Conservation (phyloP, 257 asterid genomes). For the Capsicum chinense region DNA sequence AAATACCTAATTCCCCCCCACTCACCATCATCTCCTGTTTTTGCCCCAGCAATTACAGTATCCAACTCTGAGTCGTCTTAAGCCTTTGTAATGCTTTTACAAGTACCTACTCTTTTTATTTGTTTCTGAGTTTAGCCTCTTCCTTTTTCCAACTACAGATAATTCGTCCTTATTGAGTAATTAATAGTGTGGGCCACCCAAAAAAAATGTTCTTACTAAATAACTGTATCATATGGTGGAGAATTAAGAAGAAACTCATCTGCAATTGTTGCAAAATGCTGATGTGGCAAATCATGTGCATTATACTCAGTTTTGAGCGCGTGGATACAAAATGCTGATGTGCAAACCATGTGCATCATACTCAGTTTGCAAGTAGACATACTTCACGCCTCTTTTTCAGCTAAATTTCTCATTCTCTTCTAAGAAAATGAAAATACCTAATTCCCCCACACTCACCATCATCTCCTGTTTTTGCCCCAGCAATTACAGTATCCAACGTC, state of each 20-base stretch:
- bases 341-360: background rate
- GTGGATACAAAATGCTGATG: background rate
- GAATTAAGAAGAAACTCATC: background rate
- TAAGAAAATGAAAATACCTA: background rate
- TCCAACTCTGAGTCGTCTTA: background rate
- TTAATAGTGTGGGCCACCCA: background rate
- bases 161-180: background rate
- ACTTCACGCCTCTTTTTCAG: background rate
- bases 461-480: background rate
- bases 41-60: background rate
- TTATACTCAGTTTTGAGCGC: background rate
- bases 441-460: slow-evolving; percentile 3
- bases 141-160: background rate
- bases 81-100: background rate
- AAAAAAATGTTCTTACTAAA: background rate
- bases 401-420: background rate
- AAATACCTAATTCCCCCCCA: background rate
- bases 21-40: slow-evolving; percentile 1
- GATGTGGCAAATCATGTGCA: background rate
- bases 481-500: background rate
- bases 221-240: background rate
- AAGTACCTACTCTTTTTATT: background rate
- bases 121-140: background rate
- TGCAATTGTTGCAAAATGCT: background rate
- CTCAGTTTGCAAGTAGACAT: background rate